Conservation (phyloP, 2,329 filamentous ascomycete species). For the Dactylellina haptotyla region DNA sequence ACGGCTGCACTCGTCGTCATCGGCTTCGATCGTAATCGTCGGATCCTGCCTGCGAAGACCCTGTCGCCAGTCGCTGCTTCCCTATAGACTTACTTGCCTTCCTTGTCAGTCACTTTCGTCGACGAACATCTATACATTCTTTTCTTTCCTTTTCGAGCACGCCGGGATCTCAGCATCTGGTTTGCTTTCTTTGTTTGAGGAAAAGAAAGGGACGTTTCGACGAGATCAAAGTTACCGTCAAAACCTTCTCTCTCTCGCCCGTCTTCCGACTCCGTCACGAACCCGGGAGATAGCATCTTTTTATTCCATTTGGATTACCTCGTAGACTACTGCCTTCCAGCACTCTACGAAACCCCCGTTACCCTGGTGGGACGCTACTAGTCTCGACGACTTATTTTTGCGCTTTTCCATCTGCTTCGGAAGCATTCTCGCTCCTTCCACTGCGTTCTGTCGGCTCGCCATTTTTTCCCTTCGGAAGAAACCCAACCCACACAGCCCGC, state of each 20-base stretch:
- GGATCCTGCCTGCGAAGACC: too few relatives aligned
- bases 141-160: conserved; percentile 23
- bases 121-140: conserved; percentile 10
- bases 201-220: conserved; percentile 11
- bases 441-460: neutral
- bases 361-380: conserved; percentile 34
- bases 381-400: conserved; percentile 27
- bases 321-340: conserved; percentile 1
- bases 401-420: conserved; percentile 30
- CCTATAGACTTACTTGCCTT: neutral
- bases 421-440: conserved; percentile 29
- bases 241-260: neutral
- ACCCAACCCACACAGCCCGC: conserved; percentile 18
- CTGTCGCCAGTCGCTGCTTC: neutral
- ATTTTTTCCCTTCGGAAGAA: neutral
- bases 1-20: too few relatives aligned
- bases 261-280: neutral
- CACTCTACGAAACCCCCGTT: conserved; percentile 2
- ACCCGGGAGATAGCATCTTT: neutral
- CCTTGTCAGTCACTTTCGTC: neutral
- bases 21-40: too few relatives aligned
- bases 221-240: conserved; percentile 54
- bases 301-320: too few relatives aligned
- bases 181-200: conserved; percentile 23
- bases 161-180: conserved; percentile 27